Evolutionary conservation across 2,329 filamentous ascomycete species (phyloP).

Genomic region (Sclerotinia trifoliorum): DNA sequence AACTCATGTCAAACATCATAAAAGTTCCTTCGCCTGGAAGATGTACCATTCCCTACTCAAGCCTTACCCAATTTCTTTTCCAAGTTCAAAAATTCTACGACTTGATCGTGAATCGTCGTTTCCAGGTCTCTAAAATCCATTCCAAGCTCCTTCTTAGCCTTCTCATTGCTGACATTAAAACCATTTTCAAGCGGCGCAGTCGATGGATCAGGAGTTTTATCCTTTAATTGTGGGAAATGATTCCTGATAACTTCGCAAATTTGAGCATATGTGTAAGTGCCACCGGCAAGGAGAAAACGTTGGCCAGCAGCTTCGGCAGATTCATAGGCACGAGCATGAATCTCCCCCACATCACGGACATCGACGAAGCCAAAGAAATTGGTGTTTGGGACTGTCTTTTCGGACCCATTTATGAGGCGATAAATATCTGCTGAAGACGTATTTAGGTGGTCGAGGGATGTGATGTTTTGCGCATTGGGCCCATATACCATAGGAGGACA

Average conservation of each 20-base stretch:
- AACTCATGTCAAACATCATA: too few relatives aligned
- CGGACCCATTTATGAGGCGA: constrained; percentile 60
- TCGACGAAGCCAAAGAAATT: constrained; percentile 51
- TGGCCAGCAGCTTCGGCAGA: constrained; percentile 56
- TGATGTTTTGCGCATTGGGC: constrained; percentile 59
- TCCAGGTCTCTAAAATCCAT: constrained; percentile 32
- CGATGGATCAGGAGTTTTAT: constrained; percentile 45
- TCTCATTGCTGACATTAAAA: constrained; percentile 32
- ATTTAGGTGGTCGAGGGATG: constrained; percentile 61
- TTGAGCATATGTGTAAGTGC: constrained; percentile 58
- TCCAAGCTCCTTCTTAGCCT: constrained; percentile 32
- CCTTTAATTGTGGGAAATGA: constrained; percentile 52
- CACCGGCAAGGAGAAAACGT: constrained; percentile 60
- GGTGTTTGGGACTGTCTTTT: constrained; percentile 56
- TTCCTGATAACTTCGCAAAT: constrained; percentile 55
- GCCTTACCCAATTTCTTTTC: constrained; percentile 28
- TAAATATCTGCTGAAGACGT: constrained; percentile 68
- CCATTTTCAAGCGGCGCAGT: constrained; percentile 25
- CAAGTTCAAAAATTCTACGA: constrained; percentile 30
- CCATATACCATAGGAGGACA: constrained; percentile 62
- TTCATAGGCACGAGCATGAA: constrained; percentile 57
- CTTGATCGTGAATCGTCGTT: constrained; percentile 32
- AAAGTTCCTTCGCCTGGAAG: not conserved
- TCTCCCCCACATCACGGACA: constrained; percentile 58
- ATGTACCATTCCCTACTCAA: not conserved